A percentile compares a stretch with the other conserved stretches of the same genome.
Evolutionary conservation across 2,329 filamentous ascomycete species (phyloP).

Genomic region (Chrysosporium keratinophilum): DNA sequence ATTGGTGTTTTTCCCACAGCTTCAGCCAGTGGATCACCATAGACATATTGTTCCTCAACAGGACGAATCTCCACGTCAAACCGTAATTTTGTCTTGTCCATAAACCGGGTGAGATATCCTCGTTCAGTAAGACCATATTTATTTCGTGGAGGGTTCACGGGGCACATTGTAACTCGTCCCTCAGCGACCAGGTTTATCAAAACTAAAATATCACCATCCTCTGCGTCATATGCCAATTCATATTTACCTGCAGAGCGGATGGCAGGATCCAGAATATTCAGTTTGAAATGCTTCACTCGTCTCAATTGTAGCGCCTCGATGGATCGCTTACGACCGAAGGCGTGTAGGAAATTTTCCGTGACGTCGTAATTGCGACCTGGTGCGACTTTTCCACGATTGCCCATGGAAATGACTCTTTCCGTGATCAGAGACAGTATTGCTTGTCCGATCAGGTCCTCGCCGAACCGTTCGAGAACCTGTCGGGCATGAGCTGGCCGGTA

Average conservation of each 20-base stretch:
- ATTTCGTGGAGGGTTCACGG: slow-evolving; percentile 33
- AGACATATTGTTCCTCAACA: slow-evolving; percentile 27
- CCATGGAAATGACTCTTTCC: slow-evolving; percentile 32
- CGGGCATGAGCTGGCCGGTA: slow-evolving; percentile 33
- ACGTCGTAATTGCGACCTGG: slow-evolving; percentile 38
- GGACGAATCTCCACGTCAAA: slow-evolving; percentile 36
- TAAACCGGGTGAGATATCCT: slow-evolving; percentile 38
- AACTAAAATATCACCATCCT: slow-evolving; percentile 37
- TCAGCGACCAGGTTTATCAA: slow-evolving; percentile 34
- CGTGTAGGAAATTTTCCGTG: slow-evolving; percentile 33
- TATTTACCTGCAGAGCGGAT: slow-evolving; percentile 26
- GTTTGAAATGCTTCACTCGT: slow-evolving; percentile 36
- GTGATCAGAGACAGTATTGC: slow-evolving; percentile 34
- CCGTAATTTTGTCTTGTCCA: slow-evolving; percentile 36
- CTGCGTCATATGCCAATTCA: slow-evolving; percentile 28
- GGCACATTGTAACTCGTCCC: slow-evolving; percentile 28
- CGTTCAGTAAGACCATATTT: slow-evolving; percentile 40
- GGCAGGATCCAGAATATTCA: slow-evolving; percentile 31
- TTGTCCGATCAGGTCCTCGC: slow-evolving; percentile 28
- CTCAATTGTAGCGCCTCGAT: slow-evolving; percentile 34
- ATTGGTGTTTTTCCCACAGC: slow-evolving; percentile 17
- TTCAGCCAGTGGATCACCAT: slow-evolving; percentile 30
- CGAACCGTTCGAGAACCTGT: slow-evolving; percentile 25
- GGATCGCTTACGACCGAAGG: slow-evolving; percentile 32
- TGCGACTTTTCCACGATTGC: slow-evolving; percentile 30